Evolutionary conservation across 164 flowering plant species (phyloP).

Genomic region (Brasenia schreberi): DNA sequence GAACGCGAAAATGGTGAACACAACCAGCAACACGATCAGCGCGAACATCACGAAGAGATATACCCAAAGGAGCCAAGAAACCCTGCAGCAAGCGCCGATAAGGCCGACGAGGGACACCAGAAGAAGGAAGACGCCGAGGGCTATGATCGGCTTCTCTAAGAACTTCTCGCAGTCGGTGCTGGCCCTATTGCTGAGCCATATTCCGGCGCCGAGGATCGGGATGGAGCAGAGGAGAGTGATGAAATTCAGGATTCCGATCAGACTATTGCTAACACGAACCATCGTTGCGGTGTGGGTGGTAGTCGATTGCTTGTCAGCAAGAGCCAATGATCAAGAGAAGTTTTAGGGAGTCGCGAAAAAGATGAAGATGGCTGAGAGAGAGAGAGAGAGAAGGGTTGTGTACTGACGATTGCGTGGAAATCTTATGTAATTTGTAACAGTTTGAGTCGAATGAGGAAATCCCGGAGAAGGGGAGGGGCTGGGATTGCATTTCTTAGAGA

Average conservation of each 20-base stretch:
- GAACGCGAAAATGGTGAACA: constrained; percentile 58
- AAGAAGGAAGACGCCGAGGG: constrained; percentile 42
- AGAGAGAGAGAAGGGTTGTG: too few species aligned
- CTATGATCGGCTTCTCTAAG: constrained; percentile 39
- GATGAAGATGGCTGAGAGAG: too few species aligned
- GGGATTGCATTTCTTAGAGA: too few species aligned
- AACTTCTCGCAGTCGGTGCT: constrained; percentile 48
- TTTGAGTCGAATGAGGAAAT: too few species aligned
- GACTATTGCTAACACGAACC: constrained; percentile 41
- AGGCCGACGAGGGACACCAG: constrained; percentile 56
- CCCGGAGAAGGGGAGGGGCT: too few species aligned
- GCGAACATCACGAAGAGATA: constrained; percentile 63
- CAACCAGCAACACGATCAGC: constrained; percentile 37
- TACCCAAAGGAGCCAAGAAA: constrained; percentile 48
- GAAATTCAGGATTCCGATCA: constrained; percentile 50
- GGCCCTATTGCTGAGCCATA: constrained; percentile 42
- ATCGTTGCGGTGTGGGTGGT: constrained; percentile 2
- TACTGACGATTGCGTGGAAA: too few species aligned
- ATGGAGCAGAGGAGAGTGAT: constrained; percentile 46
- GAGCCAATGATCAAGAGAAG: too few species aligned
- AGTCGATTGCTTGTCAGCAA: background rate
- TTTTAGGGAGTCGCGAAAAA: too few species aligned
- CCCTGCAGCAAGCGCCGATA: constrained; percentile 52
- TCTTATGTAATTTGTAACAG: too few species aligned
- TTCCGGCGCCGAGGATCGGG: constrained; percentile 47